Evolutionary conservation across 768 basidiomycete species (phyloP), one percentile per base, ranked within the genome.

Genomic region (Lentinula sp.): DNA sequence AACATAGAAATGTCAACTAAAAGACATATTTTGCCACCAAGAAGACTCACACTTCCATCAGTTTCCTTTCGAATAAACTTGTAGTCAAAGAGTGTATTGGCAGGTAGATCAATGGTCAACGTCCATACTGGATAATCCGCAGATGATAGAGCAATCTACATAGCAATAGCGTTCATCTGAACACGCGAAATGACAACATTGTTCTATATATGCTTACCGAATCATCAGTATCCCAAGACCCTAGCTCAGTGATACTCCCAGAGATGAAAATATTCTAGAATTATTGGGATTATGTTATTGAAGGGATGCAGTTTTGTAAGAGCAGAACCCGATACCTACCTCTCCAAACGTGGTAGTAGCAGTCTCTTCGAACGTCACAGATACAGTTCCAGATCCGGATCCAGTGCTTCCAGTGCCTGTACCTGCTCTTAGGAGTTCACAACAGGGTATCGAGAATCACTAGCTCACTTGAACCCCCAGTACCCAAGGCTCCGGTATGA

Each of bases 41-140:
- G 35, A 28, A 48, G 8, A 70, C 81, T 66, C 61, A 84, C 81
- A 52, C 68, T 75, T n/a, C 81, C 82, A 62, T 80, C 71, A 2
- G 76, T 71, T 57, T 80, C 79, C 67, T 83, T 85, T 32, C 83
- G 71, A 64, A 87, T 83, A 60, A 84, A 86, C 69, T 86, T 87
- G 71, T 81, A 87, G 62, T 82, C 62, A 68, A 87, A 85, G 3
- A 65, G 63, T 0, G 81, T 82, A 59, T 72, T 76, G 0, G 79
- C 72, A 2, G 85, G 83, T 0, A 88, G 65, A n/a, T 70, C 69
- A 5, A 85, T 72, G 0, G 80, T 80, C 16, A 78, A 76, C 3
- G 71, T 76, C 85, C 85, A 87, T 2, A 78, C 72, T 4, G 85
- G 85, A 62, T 86, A 85, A 16, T 71, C 68, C 2, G 78, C 77